These are phyloP conservation scores for Pestalotiopsis fici DNA, from an alignment of 2,329 filamentous ascomycete genomes.

Conservation along the genomic window DNA sequence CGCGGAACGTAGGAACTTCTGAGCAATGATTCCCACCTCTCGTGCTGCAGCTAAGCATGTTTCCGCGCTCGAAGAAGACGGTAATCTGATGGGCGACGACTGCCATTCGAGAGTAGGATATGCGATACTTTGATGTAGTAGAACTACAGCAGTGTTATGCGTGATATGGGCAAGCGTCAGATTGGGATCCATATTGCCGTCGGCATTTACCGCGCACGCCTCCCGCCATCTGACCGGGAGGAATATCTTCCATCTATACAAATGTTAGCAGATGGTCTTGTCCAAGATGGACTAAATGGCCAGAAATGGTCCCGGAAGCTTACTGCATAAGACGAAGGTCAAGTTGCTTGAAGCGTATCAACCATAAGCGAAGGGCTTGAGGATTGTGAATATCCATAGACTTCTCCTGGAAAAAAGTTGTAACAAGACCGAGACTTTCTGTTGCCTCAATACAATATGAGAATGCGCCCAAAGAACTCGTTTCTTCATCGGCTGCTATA, in stretches of 20 bases:
- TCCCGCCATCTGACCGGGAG: constrained; percentile 40
- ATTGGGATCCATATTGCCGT: constrained; percentile 46
- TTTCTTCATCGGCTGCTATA: constrained; percentile 28
- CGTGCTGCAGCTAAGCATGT: constrained; percentile 47
- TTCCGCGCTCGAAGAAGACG: constrained; percentile 46
- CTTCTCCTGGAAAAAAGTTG: constrained; percentile 45
- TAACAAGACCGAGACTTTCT: constrained; percentile 45
- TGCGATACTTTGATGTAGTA: constrained; percentile 49
- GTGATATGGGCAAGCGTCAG: constrained; percentile 49
- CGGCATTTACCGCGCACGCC: constrained; percentile 27
- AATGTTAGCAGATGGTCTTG: background rate
- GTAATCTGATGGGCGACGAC: constrained; percentile 34
- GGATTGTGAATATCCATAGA: constrained; percentile 38
- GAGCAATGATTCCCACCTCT: constrained; percentile 45
- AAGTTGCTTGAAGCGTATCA: constrained; percentile 48
- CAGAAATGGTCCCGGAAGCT: background rate
- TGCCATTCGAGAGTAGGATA: constrained; percentile 37
- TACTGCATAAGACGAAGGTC: constrained; percentile 46
- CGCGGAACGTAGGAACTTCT: constrained; percentile 44
- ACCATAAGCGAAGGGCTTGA: constrained; percentile 40
- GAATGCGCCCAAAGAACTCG: constrained; percentile 42
- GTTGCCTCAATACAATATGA: constrained; percentile 49
- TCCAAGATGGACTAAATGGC: background rate
- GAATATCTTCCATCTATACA: constrained; percentile 41
- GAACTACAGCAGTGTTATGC: constrained; percentile 50